Evolutionary conservation across 345 rosid species (phyloP), one percentile per base, ranked within the genome.

Genomic region (Pugionium dolabratum): DNA sequence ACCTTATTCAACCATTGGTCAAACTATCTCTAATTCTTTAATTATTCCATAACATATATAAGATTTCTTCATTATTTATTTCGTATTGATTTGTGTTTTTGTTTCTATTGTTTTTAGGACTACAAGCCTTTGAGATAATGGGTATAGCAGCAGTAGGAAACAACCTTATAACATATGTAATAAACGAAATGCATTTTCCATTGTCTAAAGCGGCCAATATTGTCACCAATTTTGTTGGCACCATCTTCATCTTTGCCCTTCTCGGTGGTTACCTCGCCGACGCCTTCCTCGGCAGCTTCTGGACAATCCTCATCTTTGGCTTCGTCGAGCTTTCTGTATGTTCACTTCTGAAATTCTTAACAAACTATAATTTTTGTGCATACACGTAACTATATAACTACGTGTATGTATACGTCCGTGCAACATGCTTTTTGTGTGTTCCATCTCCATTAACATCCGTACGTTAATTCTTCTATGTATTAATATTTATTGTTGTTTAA

Each of bases 101-200:
- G 10, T 32, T 39, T n/a, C 39, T 29, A 9, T 27, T 40, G 7
- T 8, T 55, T 28, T 2, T 78, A 90, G 99, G 99, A 69, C 81
- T 90, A 28, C 92, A 94, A 75, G 88, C 85, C 53, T 88, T 88
- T 73, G 97, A 94, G 92, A 94, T 94, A 73, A 94, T 94, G 99
- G 96, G 72, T 45, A 90, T 94, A 47, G 99, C 96, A 4, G 97
- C 99, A 4, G 96, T 94, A 7, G 99, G 99, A 74, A 94, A 90
- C 95, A 94, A 94, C 76, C 92, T 94, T 18, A 94, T 94, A 73
- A 94, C 99, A 11, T 94, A 94, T 67, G 86, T 88, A 62, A 90
- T 90, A 43, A 90, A 94, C 66, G 99, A 94, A 81, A 94, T 94
- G 99, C 96, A 94, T 80, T 88, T 73, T 71, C 66, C 96, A 0